Evolutionary conservation across 306 rosid species (phyloP), one percentile per base, ranked within the genome.

Genomic region (Vachellia collinsii): DNA sequence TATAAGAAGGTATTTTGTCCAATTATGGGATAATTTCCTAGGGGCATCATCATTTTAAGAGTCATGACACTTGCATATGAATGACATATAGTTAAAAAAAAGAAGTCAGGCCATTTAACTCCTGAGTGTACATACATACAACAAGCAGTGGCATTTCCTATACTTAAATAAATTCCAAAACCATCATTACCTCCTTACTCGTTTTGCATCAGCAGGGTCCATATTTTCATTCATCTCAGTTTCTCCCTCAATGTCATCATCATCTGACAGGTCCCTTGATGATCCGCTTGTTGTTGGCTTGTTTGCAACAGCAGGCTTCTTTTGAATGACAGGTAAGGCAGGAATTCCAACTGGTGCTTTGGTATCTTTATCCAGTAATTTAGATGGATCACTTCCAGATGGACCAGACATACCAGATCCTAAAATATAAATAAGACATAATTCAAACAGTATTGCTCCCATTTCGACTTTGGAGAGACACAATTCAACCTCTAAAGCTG

Each of bases 241-340:
- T 75, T 96, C 99, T 86, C 93, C 97, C 59, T 92, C 99, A 62
- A 85, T 66, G 65, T 95, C 99, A 19, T 96, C 99, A 4, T 92
- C 98, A 34, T 96, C 97, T 9, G 97, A 88, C 59, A 44, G 91
- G 13, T 91, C 97, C 85, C 88, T 87, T 63, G 98, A 93, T 73
- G 99, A 96, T 74, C 92, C 97, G 82, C 98, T 93, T 58, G 91
- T 85, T 62, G 88, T 78, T 54, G 89, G 77, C 85, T 81, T 87
- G 77, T 71, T 67, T 16, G 81, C 70, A 74, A 75, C 83, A 77
- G 23, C 89, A 47, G 91, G 61, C 61, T 85, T 87, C 72, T 70
- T 85, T 54, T 81, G 91, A 81, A 58, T 56, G 47, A 82, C 22
- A 44, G 89, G 86, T 47, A 85, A 87, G 73, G 82, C 74, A 61